These are phyloP conservation scores for Geotrichum klebahnii DNA, from an alignment of 1,139 yeast species.

Conservation along the genomic window DNA sequence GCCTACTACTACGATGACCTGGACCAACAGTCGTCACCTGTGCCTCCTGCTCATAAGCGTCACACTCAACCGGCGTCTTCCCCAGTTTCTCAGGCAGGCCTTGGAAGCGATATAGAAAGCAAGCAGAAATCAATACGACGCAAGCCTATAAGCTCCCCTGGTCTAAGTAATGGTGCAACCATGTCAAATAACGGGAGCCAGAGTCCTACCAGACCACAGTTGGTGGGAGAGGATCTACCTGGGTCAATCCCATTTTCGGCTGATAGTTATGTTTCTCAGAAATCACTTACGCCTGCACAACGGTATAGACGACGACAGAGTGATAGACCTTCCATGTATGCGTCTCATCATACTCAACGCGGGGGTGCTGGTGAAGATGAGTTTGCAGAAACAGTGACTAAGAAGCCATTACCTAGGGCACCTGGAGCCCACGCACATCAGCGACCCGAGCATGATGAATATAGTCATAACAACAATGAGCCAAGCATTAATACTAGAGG, in stretches of 20 bases:
- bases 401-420: conserved; percentile 16
- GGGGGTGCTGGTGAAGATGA: conserved; percentile 3
- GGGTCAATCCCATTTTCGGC: conserved; percentile 33
- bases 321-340: conserved; percentile 11
- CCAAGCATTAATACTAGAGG: background rate
- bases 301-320: conserved; percentile 7
- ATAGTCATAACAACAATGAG: background rate
- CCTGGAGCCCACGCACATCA: conserved; percentile 2
- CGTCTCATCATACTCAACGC: conserved; percentile 7
- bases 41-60: conserved; percentile 17
- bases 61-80: background rate
- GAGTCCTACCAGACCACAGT: too few relatives aligned
- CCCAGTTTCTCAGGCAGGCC: conserved; percentile 3
- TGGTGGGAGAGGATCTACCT: too few relatives aligned
- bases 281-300: conserved; percentile 6
- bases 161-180: too few relatives aligned
- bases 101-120: conserved; percentile 12
- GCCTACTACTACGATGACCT: conserved; percentile 10
- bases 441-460: background rate
- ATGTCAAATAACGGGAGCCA: too few relatives aligned
- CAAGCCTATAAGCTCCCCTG: conserved; percentile 25
- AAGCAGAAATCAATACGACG: conserved; percentile 25
- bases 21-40: conserved; percentile 15
- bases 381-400: background rate
- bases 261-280: conserved; percentile 26